Base-by-base conservation (phyloP, 75 land plant genomes). In the Picea glauca region DNA sequence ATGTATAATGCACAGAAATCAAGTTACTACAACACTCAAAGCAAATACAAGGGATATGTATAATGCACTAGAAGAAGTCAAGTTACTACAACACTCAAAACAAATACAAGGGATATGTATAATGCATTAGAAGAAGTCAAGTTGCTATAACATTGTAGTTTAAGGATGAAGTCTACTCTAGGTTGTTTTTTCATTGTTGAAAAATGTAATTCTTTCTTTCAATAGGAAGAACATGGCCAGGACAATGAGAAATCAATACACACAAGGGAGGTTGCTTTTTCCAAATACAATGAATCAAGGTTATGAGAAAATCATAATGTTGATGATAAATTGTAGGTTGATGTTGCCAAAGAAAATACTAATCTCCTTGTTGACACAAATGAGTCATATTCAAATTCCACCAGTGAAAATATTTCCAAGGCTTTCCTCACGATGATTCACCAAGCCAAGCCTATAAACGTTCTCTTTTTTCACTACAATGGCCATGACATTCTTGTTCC, bases 381-480 rank as follows among this genome's bases (percentile, higher is more conserved):
- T 26, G 26, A 26, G 26, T 26, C 26, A 26, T 26, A 26, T 26
- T 26, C 26, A 26, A 26, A 26, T 26, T 26, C 26, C 26, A 26
- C 26, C 26, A 26, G 26, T 26, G 26, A 26, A 26, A 26, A 93
- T 86, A 89, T 93, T 58, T 75, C 79, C 78, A 56, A 68, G 63
- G 84, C 87, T 3, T 82, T 93, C 35, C 75, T 62, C 11, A 31
- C 43, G 13, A 89, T 93, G 81, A 80, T 88, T 2, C 74, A 58
- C 20, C 58, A 83, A 4, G 84, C 91, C n/a, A 62, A 78, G 78
- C 56, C 80, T 1, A 94, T 89, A 0, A 94, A 93, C 68, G 83
- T 92, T 3, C 76, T 92, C 59, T 92, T 88, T 75, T 92, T 93
- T 77, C 96, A 93, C 80, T 92, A 88, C 75, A 92, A 92, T 46